Evolutionary conservation across 805 yeast species (phyloP), one percentile per base, ranked within the genome.

Genomic region (Pichia nakasei): DNA sequence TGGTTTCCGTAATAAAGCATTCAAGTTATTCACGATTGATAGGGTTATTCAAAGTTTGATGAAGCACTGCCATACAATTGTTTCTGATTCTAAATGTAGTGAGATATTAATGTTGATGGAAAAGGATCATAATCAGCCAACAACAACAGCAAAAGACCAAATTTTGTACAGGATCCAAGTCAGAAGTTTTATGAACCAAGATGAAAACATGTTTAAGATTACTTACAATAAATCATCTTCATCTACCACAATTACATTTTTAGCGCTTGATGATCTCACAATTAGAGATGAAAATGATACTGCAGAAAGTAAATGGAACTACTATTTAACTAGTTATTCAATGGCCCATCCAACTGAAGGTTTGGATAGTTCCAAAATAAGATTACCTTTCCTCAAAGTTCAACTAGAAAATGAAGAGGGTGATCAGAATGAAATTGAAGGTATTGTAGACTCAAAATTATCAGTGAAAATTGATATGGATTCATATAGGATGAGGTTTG

Each of bases 341-440:
- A 83, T 93, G 85, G 83, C 95, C 3, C 95, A 87, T 56, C 97
- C 98, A 33, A 93, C 99, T 2, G 99, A 93, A 63, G 97, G 97
- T 26, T 83, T 93, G 17, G 80, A 87, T 17, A 77, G 85, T 18
- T 79, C 83, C 36, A 79, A 78, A 52, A 74, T 93, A 44, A 74
- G 75, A 49, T 70, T 86, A 62, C 97, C 97, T 22, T 84, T 91
- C 63, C 67, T 85, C 51, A 82, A 78, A 52, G 60, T 75, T 5
- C 72, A 69, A 42, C 64, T 80, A 38, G 76, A 78, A 38, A 75
- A 76, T 11, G 72, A 64, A 29, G 64, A 65, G 26, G 66, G 66
- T 18, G 60, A 58, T 35, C 66, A 64, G 11, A 61, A 56, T 41
- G 65, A 59, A 36, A 65, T 76, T 44, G 81, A 76, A 43, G 94